Evolutionary conservation across 768 basidiomycete genomes (phyloP), one percentile per base, ranked within the genome.

Genomic region (Pisolithus marmoratus): DNA sequence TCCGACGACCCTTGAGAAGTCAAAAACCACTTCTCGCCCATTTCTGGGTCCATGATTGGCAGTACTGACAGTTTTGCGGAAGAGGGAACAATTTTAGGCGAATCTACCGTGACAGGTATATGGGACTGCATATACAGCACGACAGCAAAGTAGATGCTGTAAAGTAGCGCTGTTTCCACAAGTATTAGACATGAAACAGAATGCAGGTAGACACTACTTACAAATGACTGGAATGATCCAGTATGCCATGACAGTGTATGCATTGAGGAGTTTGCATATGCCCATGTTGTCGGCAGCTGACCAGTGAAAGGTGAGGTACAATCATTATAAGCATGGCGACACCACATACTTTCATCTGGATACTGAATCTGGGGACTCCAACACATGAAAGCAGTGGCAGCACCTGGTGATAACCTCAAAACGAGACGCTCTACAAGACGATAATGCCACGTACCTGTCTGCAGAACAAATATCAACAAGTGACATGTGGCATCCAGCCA

Each of bases 401-500:
- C 64, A 31, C 76, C 79, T 80, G 31, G 19, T 15, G 14, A 29
- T 46, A 15, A 1, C 43, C 48, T 29, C 24, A 22, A 38, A 6
- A 38, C 2, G 8, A 8, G 29, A n/a, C 31, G 23, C 43, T 43
- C 12, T 4, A 38, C 14, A 36, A 15, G 8, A 46, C 31, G 29
- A 36, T 38, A 19, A 29, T 23, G 23, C 38, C 36, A 63, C 66
- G n/a, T 55, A 80, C 81, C 77, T 17, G 74, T 62, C 49, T 84
- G 81, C 23, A 62, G 60, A 12, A 73, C 38, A 8, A 79, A 52
- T 19, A 84, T 63, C 43, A 80, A 70, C 24, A 74, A 45, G 24
- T 82, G 59, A 27, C 81, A 73, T 11, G 78, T 76, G 1, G 70
- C 71, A 58, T 84, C 83, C 4, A 82, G 60, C 80, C 80, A 83